A percentile compares a stretch with the other conserved stretches of the same genome.
Conservation (phyloP, 2,329 filamentous ascomycete species). For the Pseudogymnoascus sp. region DNA sequence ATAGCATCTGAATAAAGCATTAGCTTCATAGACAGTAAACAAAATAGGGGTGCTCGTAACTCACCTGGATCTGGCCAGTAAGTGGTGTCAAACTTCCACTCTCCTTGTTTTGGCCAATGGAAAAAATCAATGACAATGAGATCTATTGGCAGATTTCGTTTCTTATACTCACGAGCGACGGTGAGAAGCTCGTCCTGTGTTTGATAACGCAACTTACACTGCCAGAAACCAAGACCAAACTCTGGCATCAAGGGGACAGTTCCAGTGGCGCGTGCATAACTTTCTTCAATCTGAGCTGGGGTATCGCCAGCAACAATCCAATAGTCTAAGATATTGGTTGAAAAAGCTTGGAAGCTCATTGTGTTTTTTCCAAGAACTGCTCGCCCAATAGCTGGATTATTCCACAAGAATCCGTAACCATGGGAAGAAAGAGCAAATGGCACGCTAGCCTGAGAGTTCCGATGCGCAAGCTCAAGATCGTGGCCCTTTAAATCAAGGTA, state of each 20-base stretch:
- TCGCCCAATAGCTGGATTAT: slow-evolving; percentile 54
- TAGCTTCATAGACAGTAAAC: neutral
- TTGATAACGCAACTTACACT: slow-evolving; percentile 59
- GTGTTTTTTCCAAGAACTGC: slow-evolving; percentile 54
- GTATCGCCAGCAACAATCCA: slow-evolving; percentile 54
- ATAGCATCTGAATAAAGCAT: slow-evolving; percentile 42
- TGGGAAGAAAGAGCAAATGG: slow-evolving; percentile 53
- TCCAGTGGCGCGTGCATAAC: slow-evolving; percentile 50
- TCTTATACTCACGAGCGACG: slow-evolving; percentile 52
- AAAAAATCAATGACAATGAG: slow-evolving; percentile 61
- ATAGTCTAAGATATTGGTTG: slow-evolving; percentile 52
- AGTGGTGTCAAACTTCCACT: slow-evolving; percentile 57
- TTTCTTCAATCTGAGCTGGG: slow-evolving; percentile 47
- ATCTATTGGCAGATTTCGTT: slow-evolving; percentile 49
- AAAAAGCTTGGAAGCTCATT: slow-evolving; percentile 53
- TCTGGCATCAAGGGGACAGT: slow-evolving; percentile 60
- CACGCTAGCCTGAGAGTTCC: slow-evolving; percentile 58
- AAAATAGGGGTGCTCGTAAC: slow-evolving; percentile 14
- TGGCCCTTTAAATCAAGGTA: slow-evolving; percentile 53
- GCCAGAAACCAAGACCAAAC: slow-evolving; percentile 61
- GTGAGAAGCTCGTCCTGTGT: slow-evolving; percentile 56
- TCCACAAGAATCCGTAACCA: slow-evolving; percentile 60
- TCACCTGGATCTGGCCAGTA: slow-evolving; percentile 57
- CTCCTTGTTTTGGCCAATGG: slow-evolving; percentile 59
- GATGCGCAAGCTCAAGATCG: slow-evolving; percentile 57